Base-by-base conservation (phyloP, 129 eudicot genomes). In the Pulicaria dysenterica region DNA sequence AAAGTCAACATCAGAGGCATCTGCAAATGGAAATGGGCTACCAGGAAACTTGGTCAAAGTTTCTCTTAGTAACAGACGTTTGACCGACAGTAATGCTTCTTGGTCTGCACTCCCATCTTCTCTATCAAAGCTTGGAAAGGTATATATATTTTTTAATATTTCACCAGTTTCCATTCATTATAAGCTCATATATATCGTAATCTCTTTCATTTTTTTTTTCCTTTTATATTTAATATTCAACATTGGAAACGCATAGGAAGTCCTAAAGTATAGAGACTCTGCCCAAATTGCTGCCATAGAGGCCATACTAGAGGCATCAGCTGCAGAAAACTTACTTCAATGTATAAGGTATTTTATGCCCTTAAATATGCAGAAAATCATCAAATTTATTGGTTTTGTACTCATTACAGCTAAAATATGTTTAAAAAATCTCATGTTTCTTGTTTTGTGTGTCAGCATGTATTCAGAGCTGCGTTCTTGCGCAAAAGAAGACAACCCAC, bases 81-180 rank as follows among this genome's bases (percentile, higher is more conserved):
- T 85, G 73, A 84, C 88, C 3, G 96, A 93, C 65, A 92, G 79
- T 61, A 88, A 74, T 77, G 84, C 79, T 80, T 82, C 88, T 19
- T 93, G 98, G 96, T 58, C 84, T n/a, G 76, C 90, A 45, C 95
- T 93, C 63, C 98, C 98, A 37, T 85, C 96, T 48, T 82, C 98
- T 77, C 86, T 93, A 43, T 64, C 89, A 14, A 93, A 85, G 77
- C 91, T 93, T 56, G 98, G 98, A 60, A 93, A 93, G 95, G 96
- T 93, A 79, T 31, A 46, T 44, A 51, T 70, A 34, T 0, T 17
- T 8, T 64, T 50, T 15, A 46, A 57, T 13, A 51, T 13, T 41
- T 44, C 44, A 13, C 45, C 42, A 54, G 44, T 37, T 15, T 61
- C 12, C 12, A 37, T 5, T 4, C 38, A 14, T 38, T 5, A 4